Evolutionary conservation across 140 eudicot genomes (phyloP).

Genomic region (Bidens hawaiensis): DNA sequence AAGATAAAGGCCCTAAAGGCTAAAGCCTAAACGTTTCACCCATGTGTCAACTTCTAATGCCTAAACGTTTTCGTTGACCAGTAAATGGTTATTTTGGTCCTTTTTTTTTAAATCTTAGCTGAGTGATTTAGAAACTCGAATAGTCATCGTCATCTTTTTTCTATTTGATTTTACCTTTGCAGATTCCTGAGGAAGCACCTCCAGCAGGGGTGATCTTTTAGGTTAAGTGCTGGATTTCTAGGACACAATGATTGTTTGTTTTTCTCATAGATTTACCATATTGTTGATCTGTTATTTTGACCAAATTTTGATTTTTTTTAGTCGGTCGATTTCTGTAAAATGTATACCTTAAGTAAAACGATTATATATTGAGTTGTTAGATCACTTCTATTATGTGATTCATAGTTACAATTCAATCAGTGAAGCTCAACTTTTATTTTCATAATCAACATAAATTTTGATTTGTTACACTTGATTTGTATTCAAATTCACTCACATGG

Average conservation of each 20-base stretch:
- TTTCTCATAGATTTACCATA: background rate
- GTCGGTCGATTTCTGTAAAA: background rate
- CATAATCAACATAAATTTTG: no score
- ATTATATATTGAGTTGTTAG: background rate
- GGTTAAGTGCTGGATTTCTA: background rate
- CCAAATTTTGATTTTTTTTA: conserved; percentile 5
- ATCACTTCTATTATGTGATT: no score
- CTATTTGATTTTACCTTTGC: conserved; percentile 10
- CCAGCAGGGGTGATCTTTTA: conserved; percentile 44
- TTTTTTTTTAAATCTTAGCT: no score
- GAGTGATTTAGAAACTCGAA: background rate
- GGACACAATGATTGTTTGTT: background rate
- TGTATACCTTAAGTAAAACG: background rate
- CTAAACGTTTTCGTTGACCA: no score
- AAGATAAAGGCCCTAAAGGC: no score
- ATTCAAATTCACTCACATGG: no score
- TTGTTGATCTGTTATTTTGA: background rate
- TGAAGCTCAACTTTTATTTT: no score
- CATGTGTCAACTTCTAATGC: no score
- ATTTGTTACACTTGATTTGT: no score
- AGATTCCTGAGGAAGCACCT: conserved; percentile 90
- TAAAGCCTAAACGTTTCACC: no score
- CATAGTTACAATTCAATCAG: no score
- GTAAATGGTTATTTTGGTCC: no score
- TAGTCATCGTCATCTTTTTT: background rate